These are phyloP conservation scores for Dicorynia guianensis DNA, from an alignment of 306 rosid species.

Conservation along the genomic window DNA sequence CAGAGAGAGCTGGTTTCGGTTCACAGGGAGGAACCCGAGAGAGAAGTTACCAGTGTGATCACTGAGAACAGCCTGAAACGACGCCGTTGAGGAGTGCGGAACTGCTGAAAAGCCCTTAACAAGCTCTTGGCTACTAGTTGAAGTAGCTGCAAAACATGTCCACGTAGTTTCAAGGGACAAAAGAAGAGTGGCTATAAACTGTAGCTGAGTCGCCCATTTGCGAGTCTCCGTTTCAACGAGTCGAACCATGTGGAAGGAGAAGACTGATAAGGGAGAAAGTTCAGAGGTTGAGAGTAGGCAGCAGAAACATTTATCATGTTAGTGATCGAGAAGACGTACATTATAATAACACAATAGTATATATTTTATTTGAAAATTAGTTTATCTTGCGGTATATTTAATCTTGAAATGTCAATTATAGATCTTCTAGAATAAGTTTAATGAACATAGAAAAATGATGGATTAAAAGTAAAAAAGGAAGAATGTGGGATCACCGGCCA, in stretches of 20 bases:
- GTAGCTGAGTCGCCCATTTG: constrained; percentile 13
- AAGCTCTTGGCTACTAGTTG: constrained; percentile 42
- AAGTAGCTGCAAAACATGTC: constrained; percentile 26
- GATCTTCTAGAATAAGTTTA: neutral
- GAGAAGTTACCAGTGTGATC: constrained; percentile 74
- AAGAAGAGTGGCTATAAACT: constrained; percentile 16
- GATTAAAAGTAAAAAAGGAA: neutral
- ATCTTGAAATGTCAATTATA: neutral
- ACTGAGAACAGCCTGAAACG: constrained; percentile 70
- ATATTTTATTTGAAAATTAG: neutral
- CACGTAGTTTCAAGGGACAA: constrained; percentile 28
- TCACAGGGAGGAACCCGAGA: constrained; percentile 76
- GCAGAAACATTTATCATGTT: constrained; percentile 21
- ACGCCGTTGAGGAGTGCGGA: constrained; percentile 51
- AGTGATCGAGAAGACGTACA: too few species aligned
- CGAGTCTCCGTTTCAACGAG: neutral
- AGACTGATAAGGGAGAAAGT: neutral
- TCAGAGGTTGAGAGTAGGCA: neutral
- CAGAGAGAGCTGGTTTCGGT: constrained; percentile 58
- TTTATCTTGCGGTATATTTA: neutral
- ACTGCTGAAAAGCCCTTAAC: constrained; percentile 59
- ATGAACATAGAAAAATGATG: neutral
- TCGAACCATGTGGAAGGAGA: constrained; percentile 49
- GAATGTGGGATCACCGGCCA: constrained; percentile 11
- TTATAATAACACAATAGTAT: too few species aligned